A percentile compares a stretch with the other conserved stretches of the same genome.
phyloP scores from a whole-genome alignment of 1,284 basidiomycete species.

The Xerocomus cyaneibrunnescens region DNA sequence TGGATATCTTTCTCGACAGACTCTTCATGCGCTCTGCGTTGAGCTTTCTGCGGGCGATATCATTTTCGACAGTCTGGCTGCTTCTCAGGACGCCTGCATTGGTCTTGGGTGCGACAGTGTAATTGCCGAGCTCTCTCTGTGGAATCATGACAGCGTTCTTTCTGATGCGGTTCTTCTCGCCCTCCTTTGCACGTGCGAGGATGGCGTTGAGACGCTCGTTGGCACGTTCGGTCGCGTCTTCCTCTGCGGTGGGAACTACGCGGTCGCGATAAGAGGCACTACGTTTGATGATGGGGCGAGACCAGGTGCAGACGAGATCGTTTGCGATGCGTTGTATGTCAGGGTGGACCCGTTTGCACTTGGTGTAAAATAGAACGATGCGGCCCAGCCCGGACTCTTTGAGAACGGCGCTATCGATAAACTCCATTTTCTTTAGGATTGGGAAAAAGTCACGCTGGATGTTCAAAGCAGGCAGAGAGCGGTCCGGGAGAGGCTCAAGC shows the following conservation, averaged over 20 bases:
- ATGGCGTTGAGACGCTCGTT: slow-evolving; percentile 66
- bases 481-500: slow-evolving; percentile 94
- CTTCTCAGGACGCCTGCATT: slow-evolving; percentile 49
- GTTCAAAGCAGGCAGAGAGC: slow-evolving; percentile 91
- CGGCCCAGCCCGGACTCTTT: slow-evolving; percentile 93
- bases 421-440: slow-evolving; percentile 83
- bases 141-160: slow-evolving; percentile 81
- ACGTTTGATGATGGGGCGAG: slow-evolving; percentile 92
- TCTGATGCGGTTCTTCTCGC: slow-evolving; percentile 63
- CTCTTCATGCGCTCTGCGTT: slow-evolving; percentile 67
- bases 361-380: slow-evolving; percentile 94
- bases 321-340: slow-evolving; percentile 81
- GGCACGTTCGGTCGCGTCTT: slow-evolving; percentile 37
- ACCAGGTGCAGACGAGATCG: slow-evolving; percentile 86
- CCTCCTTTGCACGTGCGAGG: slow-evolving; percentile 64
- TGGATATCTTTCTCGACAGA: slow-evolving; percentile 50
- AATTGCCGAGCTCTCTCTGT: slow-evolving; percentile 63
- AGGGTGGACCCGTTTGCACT: slow-evolving; percentile 85
- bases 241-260: slow-evolving; percentile 54
- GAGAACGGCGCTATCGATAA: slow-evolving; percentile 88
- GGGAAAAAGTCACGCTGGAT: slow-evolving; percentile 94
- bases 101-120: slow-evolving; percentile 69
- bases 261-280: slow-evolving; percentile 82
- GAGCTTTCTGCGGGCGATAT: slow-evolving; percentile 67
- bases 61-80: slow-evolving; percentile 56